Evolutionary conservation across 2,329 filamentous ascomycete genomes (phyloP).

Genomic region (Pseudocercospora macadamiae): DNA sequence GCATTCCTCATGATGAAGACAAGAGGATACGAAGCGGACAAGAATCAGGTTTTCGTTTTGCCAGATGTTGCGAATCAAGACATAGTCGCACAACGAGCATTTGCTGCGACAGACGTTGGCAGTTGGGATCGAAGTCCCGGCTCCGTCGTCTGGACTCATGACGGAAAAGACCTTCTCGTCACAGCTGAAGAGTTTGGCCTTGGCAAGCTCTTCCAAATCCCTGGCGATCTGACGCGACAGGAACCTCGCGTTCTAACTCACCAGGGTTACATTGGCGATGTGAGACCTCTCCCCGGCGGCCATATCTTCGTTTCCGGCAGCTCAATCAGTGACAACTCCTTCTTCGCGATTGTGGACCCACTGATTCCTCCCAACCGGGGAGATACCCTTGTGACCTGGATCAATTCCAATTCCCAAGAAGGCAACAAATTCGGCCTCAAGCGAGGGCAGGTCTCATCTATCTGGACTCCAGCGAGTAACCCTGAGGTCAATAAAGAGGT

Average conservation of each 20-base stretch:
- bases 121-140: constrained; percentile 59
- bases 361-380: constrained; percentile 43
- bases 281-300: constrained; percentile 55
- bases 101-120: constrained; percentile 9
- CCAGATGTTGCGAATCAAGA: constrained; percentile 53
- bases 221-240: constrained; percentile 29
- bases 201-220: constrained; percentile 57
- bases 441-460: constrained; percentile 64
- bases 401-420: constrained; percentile 62
- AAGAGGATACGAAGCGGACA: constrained; percentile 80
- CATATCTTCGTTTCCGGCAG: constrained; percentile 67
- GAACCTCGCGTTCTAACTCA: constrained; percentile 52
- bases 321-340: constrained; percentile 72
- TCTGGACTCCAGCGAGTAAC: constrained; percentile 69
- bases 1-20: constrained; percentile 80
- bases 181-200: constrained; percentile 71
- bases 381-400: constrained; percentile 32
- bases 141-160: constrained; percentile 53
- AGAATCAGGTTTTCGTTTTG: constrained; percentile 67
- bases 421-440: constrained; percentile 68
- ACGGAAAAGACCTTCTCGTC: constrained; percentile 68
- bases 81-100: constrained; percentile 6
- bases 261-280: constrained; percentile 58
- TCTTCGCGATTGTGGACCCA: constrained; percentile 65
- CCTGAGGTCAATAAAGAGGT: constrained; percentile 56